Percentiles rank a stretch among this genome's conserved stretches.
Evolutionary conservation across 805 yeast species (phyloP).

Genomic region (Nakazawaea wyomingensis): DNA sequence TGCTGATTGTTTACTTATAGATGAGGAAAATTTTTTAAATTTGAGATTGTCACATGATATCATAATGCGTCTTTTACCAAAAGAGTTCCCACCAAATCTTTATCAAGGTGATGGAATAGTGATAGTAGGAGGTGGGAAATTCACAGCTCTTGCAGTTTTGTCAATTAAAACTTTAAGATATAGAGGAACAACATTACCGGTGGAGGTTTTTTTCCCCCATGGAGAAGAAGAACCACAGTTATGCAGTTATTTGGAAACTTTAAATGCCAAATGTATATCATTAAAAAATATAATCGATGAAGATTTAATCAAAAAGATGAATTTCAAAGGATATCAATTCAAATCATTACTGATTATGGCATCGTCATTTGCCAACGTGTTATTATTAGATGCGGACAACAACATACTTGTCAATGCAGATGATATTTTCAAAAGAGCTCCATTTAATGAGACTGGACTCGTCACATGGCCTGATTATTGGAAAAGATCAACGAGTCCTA

Average conservation of each 20-base stretch:
- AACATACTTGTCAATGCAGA: slow-evolving; percentile 45
- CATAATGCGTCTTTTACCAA: slow-evolving; percentile 37
- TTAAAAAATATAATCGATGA: slow-evolving; percentile 46
- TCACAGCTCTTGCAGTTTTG: slow-evolving; percentile 56
- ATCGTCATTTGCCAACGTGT: slow-evolving; percentile 48
- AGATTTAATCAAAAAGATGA: slow-evolving; percentile 26
- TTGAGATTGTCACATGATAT: slow-evolving; percentile 42
- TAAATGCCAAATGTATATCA: slow-evolving; percentile 58
- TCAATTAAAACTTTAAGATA: slow-evolving; percentile 44
- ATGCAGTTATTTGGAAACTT: slow-evolving; percentile 37
- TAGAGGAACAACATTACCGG: slow-evolving; percentile 42
- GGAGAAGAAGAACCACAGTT: slow-evolving; percentile 37
- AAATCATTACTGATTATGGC: slow-evolving; percentile 44
- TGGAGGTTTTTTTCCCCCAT: slow-evolving; percentile 44
- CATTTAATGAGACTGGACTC: slow-evolving; percentile 47
- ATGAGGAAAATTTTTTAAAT: background rate
- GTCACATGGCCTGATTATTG: slow-evolving; percentile 59
- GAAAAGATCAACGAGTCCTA: slow-evolving; percentile 51
- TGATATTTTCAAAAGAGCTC: slow-evolving; percentile 46
- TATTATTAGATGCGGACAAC: slow-evolving; percentile 50
- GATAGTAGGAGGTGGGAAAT: slow-evolving; percentile 71
- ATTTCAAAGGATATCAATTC: slow-evolving; percentile 39
- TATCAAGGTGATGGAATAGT: slow-evolving; percentile 58
- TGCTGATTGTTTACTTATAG: background rate
- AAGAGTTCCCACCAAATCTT: slow-evolving; percentile 30